These are phyloP conservation scores for Globisporangium okanoganense DNA, from an alignment of 352 stramenopile genomes.

Conservation along the genomic window DNA sequence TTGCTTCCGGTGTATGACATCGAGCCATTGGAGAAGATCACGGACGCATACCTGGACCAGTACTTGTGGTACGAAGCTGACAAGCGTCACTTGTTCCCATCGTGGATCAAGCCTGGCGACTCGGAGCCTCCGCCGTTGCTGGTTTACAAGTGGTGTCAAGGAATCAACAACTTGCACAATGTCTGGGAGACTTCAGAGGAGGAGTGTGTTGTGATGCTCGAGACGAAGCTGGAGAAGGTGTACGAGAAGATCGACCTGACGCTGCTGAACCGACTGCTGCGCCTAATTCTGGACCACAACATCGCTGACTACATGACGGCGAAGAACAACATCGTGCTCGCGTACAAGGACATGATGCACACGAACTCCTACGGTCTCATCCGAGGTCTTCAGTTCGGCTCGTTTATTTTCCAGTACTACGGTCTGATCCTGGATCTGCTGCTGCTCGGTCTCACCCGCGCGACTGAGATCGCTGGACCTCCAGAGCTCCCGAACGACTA, in stretches of 20 bases:
- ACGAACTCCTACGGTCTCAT: conserved; percentile 99
- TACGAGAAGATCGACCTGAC: conserved; percentile 99
- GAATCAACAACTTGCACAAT: conserved; percentile 99
- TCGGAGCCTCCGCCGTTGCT: conserved; percentile 98
- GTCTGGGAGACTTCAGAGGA: conserved; percentile 98
- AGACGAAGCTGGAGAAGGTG: conserved; percentile 99
- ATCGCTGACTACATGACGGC: conserved; percentile 99
- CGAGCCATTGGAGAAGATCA: conserved; percentile 99
- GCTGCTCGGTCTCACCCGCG: conserved; percentile 95
- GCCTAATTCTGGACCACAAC: conserved; percentile 99
- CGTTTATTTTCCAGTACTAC: conserved; percentile 99
- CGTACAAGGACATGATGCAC: conserved; percentile 99
- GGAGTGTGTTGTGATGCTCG: conserved; percentile 98
- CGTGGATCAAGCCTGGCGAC: conserved; percentile 99
- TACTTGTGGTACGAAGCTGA: conserved; percentile 99
- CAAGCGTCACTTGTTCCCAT: conserved; percentile 99
- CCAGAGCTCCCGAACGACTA: conserved; percentile 99
- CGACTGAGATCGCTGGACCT: conserved; percentile 97
- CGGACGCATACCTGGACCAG: conserved; percentile 99
- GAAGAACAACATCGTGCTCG: conserved; percentile 99
- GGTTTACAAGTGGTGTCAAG: conserved; percentile 99
- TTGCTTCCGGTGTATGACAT: conserved; percentile 99
- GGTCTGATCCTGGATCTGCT: conserved; percentile 98
- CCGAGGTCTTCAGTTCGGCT: conserved; percentile 96
- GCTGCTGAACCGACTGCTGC: conserved; percentile 96